Evolutionary conservation across 2,329 filamentous ascomycete genomes (phyloP), one percentile per base, ranked within the genome.

Genomic region (Trichoderma oligosporum): DNA sequence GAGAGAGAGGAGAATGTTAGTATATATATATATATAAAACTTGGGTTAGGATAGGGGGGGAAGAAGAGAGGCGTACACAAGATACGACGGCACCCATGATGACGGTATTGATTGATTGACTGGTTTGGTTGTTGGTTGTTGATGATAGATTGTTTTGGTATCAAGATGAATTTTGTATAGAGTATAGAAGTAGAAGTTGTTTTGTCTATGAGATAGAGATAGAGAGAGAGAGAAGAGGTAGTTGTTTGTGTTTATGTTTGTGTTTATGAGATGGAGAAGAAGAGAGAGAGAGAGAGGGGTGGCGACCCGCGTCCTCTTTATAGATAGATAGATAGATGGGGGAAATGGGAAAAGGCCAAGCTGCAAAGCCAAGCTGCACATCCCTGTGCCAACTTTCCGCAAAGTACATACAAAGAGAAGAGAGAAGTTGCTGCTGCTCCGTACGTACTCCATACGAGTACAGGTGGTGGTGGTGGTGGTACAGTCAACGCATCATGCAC

Each of bases 51-150:
- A 12, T 38, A 45, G 41, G 39, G 27, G 22, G n/a, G 55, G 11
- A 35, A 53, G 12, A 53, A n/a, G 24, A 42, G 22, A 16, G 51
- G 82, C 88, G 68, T 89, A 93, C 89, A 71, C 89, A 92, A 71
- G 88, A 92, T 64, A 91, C 79, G 68, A 94, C 85, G 73, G 87
- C 88, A 76, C 89, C 89, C 89, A 94, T 93, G 60, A 35, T 74
- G 66, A 59, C 2, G 24, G 18, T 27, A 36, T 22, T 25, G 25
- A 41, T 24, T 12, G 16, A 4, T 22, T 18, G 35, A 14, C 14
- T 7, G 8, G 16, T 14, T 16, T 52, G 18, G 46, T 24, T 48
- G 16, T 33, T 9, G 27, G 18, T 35, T 14, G 31, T 35, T 35
- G 11, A 33, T 41, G 20, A 41, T 22, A 20, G 38, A 8, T 24